Conservation (phyloP, 2,329 filamentous ascomycete genomes). For the Uncinocarpus reesii region DNA sequence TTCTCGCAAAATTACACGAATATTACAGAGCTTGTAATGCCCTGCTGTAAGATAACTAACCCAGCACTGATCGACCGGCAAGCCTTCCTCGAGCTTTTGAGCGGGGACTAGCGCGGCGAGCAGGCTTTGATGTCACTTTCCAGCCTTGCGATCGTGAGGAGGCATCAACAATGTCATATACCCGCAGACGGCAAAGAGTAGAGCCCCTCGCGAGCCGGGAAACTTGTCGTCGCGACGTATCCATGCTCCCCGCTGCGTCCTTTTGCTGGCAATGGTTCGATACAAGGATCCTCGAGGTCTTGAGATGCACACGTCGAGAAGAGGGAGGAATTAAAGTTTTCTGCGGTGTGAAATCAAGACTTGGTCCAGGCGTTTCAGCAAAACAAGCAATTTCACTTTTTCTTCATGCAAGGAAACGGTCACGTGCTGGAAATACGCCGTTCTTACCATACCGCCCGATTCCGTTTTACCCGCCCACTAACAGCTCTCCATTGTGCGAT, state of each 20-base stretch:
- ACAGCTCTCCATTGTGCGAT: not conserved
- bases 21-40: too few relatives aligned
- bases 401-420: not conserved
- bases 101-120: not conserved
- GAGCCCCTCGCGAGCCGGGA: too few relatives aligned
- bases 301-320: not conserved
- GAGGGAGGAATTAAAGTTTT: not conserved
- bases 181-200: too few relatives aligned
- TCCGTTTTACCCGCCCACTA: not conserved
- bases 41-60: too few relatives aligned
- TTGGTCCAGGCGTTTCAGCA: constrained; percentile 5
- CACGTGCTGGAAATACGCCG: not conserved
- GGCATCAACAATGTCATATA: too few relatives aligned
- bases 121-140: too few relatives aligned
- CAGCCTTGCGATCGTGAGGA: too few relatives aligned
- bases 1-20: too few relatives aligned
- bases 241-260: too few relatives aligned
- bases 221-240: too few relatives aligned
- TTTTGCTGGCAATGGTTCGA: too few relatives aligned
- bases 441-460: not conserved
- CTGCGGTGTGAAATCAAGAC: not conserved
- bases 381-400: constrained; percentile 3
- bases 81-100: constrained; percentile 1
- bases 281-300: not conserved
- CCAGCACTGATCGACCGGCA: constrained; percentile 4